phyloP scores from a whole-genome alignment of 2,329 filamentous ascomycete species.

The Fusarium duplospermum region DNA sequence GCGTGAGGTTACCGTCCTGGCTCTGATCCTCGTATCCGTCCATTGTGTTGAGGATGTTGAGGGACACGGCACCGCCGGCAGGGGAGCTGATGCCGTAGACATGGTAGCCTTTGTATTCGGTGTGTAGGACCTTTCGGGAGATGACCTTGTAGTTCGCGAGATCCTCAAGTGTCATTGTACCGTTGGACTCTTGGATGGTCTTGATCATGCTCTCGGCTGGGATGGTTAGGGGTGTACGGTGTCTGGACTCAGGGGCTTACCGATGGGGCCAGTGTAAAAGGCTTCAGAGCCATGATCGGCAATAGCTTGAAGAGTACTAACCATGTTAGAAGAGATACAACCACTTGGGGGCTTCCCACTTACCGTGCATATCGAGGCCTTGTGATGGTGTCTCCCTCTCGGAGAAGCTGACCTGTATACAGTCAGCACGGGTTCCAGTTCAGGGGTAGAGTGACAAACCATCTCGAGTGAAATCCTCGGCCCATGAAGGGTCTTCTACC shows the following conservation, averaged over 20 bases:
- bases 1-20: slow-evolving; percentile 73
- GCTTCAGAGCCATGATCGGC: slow-evolving; percentile 77
- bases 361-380: slow-evolving; percentile 78
- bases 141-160: slow-evolving; percentile 77
- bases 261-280: slow-evolving; percentile 79
- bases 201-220: slow-evolving; percentile 78
- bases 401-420: slow-evolving; percentile 68
- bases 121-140: slow-evolving; percentile 71
- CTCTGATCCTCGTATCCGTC: slow-evolving; percentile 73
- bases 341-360: too few relatives aligned
- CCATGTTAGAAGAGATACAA: not conserved
- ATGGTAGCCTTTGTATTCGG: slow-evolving; percentile 76
- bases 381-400: slow-evolving; percentile 81
- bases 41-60: slow-evolving; percentile 84
- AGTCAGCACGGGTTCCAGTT: not conserved
- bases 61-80: slow-evolving; percentile 79
- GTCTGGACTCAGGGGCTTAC: slow-evolving; percentile 33
- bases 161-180: slow-evolving; percentile 88
- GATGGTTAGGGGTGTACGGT: slow-evolving; percentile 30
- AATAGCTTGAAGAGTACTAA: slow-evolving; percentile 77
- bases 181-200: slow-evolving; percentile 74
- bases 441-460: slow-evolving; percentile 52
- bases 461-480: slow-evolving; percentile 87
- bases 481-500: slow-evolving; percentile 80
- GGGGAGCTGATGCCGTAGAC: slow-evolving; percentile 79